Percentiles rank a stretch among this genome's conserved stretches.
phyloP scores from a whole-genome alignment of 1,284 basidiomycete genomes.

The Trichosporon sp. region DNA sequence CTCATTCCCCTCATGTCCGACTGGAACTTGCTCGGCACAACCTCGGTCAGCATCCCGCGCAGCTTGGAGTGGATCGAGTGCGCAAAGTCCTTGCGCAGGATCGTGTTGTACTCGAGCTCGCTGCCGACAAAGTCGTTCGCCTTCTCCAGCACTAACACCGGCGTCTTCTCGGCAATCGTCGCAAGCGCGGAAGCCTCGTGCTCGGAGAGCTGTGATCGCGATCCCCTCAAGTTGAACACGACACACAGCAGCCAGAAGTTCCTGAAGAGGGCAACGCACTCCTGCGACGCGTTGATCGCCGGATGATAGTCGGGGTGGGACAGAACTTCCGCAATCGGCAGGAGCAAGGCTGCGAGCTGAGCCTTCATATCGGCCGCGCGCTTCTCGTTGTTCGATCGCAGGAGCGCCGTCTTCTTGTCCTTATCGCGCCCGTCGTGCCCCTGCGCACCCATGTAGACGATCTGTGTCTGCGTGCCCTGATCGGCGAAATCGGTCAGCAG shows the following conservation, averaged over 20 bases:
- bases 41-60: conserved; percentile 65
- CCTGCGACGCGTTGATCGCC: conserved; percentile 63
- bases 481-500: conserved; percentile 84
- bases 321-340: conserved; percentile 89
- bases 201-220: conserved; percentile 44
- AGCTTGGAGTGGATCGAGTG: conserved; percentile 69
- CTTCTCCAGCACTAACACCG: conserved; percentile 78
- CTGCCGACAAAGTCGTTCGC: conserved; percentile 82
- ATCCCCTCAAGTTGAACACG: conserved; percentile 66
- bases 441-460: conserved; percentile 60
- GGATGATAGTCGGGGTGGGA: conserved; percentile 73
- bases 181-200: conserved; percentile 72
- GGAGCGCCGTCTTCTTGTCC: conserved; percentile 33
- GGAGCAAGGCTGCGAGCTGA: conserved; percentile 79
- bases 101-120: conserved; percentile 90
- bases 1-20: conserved; percentile 76
- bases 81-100: conserved; percentile 85
- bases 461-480: conserved; percentile 88
- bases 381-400: conserved; percentile 39
- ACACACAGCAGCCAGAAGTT: conserved; percentile 94
- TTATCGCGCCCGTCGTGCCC: conserved; percentile 34
- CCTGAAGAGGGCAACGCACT: conserved; percentile 80
- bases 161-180: conserved; percentile 85
- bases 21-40: conserved; percentile 67
- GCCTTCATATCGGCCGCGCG: conserved; percentile 68